Evolutionary conservation across 805 yeast genomes (phyloP), one percentile per base, ranked within the genome.

Genomic region (Pichia occidentalis): DNA sequence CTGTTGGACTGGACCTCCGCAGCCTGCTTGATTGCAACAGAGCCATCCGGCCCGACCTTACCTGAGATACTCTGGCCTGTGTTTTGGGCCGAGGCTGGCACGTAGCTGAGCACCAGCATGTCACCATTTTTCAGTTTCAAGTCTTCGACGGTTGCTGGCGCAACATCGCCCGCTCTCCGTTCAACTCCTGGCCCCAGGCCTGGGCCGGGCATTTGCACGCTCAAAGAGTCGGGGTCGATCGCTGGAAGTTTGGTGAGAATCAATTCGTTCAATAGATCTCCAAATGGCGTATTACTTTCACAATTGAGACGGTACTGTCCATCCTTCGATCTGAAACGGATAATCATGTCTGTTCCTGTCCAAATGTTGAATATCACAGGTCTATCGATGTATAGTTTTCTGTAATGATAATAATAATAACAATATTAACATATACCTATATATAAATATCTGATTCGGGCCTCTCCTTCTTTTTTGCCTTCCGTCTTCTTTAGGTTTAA

Each of bases 261-360:
- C 35, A 59, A 35, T 29, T 60, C 54, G 18, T 51, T 51, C 19
- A 59, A 34, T 9, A 54, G 43, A n/a, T 43, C 40, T 3, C 49
- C 48, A 24, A 59, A 49, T 3, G 14, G 34, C 7, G 47, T 27
- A 2, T 36, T n/a, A 4, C 42, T 33, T 2, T 40, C 49, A n/a
- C 48, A 75, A 19, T 63, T 56, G 24, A 84, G 70, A 38, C 97
- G 71, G 55, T 75, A 76, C 73, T 77, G 80, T 7, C 97, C 97
- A 48, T 84, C 83, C 52, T 75, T 85, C 21, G 92, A 69, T 53
- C 95, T 72, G 60, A 92, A 85, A 52, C 98, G 68, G 17, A 83
- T 63, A 48, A 88, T 73, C 86, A 48, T 20, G n/a, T n/a, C n/a
- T n/a, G n/a, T n/a, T n/a, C n/a, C n/a, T n/a, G n/a, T n/a, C n/a